phyloP scores from a whole-genome alignment of 2,329 filamentous ascomycete genomes.

The Cryphonectria parasitica region DNA sequence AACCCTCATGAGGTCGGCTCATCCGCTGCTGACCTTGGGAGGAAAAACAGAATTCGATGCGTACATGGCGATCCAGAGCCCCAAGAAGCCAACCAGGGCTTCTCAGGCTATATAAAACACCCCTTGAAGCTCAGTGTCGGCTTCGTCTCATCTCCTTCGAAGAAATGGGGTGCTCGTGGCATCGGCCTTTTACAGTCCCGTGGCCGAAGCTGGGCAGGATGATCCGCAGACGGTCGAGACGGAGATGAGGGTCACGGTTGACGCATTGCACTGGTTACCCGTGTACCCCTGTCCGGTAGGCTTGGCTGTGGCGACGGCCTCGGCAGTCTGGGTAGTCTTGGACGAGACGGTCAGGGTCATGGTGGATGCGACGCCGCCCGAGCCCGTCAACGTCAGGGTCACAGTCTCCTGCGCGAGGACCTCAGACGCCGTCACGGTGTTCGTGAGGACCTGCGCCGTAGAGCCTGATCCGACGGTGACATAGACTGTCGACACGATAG shows the following conservation, averaged over 20 bases:
- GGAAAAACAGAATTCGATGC: not conserved
- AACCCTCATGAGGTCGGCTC: too few relatives aligned
- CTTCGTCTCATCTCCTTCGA: not conserved
- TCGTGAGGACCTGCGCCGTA: constrained; percentile 16
- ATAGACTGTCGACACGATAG: constrained; percentile 25
- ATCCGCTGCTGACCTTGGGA: not conserved
- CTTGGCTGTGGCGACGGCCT: constrained; percentile 15
- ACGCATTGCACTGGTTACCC: constrained; percentile 22
- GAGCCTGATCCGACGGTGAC: constrained; percentile 23
- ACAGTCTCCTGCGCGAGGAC: constrained; percentile 24
- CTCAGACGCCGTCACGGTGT: constrained; percentile 25
- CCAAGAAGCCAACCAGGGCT: constrained; percentile 10
- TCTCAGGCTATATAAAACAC: not conserved
- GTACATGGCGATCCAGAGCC: not conserved
- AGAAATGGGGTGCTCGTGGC: not conserved
- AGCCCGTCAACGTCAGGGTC: constrained; percentile 23
- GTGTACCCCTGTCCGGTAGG: constrained; percentile 10
- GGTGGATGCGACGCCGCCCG: constrained; percentile 23
- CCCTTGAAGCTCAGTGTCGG: not conserved
- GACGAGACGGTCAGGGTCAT: constrained; percentile 25
- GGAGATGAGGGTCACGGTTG: constrained; percentile 25
- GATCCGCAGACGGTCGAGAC: constrained; percentile 27
- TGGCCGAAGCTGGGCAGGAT: constrained; percentile 13
- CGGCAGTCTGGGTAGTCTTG: constrained; percentile 17
- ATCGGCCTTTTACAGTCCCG: not conserved